Conservation (phyloP, 805 yeast genomes). For the Groenewaldozyma tartarivorans region DNA sequence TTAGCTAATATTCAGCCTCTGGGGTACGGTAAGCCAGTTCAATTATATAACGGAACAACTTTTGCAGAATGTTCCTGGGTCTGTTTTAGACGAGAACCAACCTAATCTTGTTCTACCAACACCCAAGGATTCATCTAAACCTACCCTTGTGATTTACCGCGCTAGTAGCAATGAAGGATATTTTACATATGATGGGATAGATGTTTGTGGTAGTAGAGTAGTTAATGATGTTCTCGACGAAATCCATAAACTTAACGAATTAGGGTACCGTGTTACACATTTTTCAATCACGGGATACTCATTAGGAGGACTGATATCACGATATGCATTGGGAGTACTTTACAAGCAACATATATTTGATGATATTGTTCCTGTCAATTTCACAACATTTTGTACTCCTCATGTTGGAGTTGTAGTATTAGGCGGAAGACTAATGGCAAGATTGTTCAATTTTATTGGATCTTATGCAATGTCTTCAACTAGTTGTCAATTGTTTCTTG, state of each 20-base stretch:
- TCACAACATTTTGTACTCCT: slow-evolving; percentile 59
- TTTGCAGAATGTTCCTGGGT: slow-evolving; percentile 24
- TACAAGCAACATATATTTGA: slow-evolving; percentile 45
- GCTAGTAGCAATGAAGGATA: slow-evolving; percentile 60
- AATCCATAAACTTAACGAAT: slow-evolving; percentile 22
- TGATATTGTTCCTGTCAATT: slow-evolving; percentile 45
- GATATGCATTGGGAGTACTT: slow-evolving; percentile 72
- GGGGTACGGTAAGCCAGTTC: slow-evolving; percentile 71
- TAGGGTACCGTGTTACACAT: slow-evolving; percentile 38
- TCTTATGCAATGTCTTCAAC: slow-evolving; percentile 61
- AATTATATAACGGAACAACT: slow-evolving; percentile 47
- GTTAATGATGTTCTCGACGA: slow-evolving; percentile 51
- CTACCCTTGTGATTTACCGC: slow-evolving; percentile 34
- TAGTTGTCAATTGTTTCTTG: slow-evolving; percentile 64
- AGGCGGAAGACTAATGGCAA: slow-evolving; percentile 40
- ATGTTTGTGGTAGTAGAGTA: slow-evolving; percentile 70
- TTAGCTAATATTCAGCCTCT: slow-evolving; percentile 27
- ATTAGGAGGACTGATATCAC: slow-evolving; percentile 74
- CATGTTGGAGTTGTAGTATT: slow-evolving; percentile 58
- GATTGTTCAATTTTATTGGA: slow-evolving; percentile 51
- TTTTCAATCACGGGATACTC: slow-evolving; percentile 83
- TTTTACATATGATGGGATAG: slow-evolving; percentile 79
- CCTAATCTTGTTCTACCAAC: background rate
- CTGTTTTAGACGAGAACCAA: slow-evolving; percentile 17
- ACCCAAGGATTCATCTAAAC: slow-evolving; percentile 13